Conservation (phyloP, 2,329 filamentous ascomycete species). For the Calonectria henricotiae region DNA sequence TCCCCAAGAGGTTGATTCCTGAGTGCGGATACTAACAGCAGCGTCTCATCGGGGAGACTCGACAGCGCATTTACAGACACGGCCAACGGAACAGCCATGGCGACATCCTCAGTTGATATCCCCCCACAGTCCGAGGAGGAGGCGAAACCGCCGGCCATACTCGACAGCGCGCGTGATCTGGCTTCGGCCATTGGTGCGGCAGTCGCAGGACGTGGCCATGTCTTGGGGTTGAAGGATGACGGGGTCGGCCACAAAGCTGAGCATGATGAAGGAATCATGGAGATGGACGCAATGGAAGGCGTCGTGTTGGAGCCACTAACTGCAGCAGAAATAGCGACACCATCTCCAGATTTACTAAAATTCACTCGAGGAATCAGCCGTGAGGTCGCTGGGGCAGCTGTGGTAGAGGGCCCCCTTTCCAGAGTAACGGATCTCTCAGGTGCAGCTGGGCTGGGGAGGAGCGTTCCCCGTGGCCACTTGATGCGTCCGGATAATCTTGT, state of each 20-base stretch:
- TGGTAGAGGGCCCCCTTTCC: constrained; percentile 41
- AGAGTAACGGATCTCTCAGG: constrained; percentile 41
- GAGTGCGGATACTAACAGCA: constrained; percentile 6
- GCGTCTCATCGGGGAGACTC: background rate
- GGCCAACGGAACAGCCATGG: constrained; percentile 42
- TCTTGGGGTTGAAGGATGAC: constrained; percentile 27
- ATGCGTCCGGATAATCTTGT: constrained; percentile 36
- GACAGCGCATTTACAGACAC: background rate
- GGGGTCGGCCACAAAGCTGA: constrained; percentile 11
- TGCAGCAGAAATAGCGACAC: constrained; percentile 36
- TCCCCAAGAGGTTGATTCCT: constrained; percentile 7
- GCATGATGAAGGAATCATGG: background rate
- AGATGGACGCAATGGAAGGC: constrained; percentile 29
- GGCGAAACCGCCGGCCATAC: constrained; percentile 42
- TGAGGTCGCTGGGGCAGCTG: background rate
- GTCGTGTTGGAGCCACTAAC: constrained; percentile 32
- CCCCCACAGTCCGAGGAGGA: constrained; percentile 51
- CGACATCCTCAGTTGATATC: constrained; percentile 50
- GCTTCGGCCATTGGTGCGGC: constrained; percentile 50
- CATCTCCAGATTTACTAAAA: constrained; percentile 8
- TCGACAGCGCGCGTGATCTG: constrained; percentile 50
- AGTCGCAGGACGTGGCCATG: constrained; percentile 41
- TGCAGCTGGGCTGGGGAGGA: constrained; percentile 46
- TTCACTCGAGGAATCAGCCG: background rate
- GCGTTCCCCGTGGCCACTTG: constrained; percentile 44